Evolutionary conservation across 768 basidiomycete species (phyloP).

Genomic region (Lyophyllum decastes): DNA sequence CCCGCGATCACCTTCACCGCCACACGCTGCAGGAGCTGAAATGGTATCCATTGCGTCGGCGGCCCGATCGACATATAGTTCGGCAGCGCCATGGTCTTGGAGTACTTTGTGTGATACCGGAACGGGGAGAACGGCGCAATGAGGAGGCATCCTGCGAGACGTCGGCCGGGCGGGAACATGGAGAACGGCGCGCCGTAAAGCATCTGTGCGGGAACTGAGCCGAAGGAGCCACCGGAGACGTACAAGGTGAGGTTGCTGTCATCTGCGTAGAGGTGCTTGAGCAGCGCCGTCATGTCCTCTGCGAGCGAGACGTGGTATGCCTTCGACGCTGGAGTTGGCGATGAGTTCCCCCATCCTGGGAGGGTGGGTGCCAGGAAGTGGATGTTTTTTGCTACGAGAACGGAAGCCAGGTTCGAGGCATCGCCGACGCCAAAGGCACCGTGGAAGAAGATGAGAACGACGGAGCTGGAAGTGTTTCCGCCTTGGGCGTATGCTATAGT

Average conservation of each 20-base stretch:
- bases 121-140: conserved; percentile 39
- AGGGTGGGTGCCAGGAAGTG: conserved; percentile 40
- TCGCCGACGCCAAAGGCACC: conserved; percentile 38
- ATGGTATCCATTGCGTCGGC: conserved; percentile 29
- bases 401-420: conserved; percentile 14
- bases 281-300: conserved; percentile 36
- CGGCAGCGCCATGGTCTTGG: conserved; percentile 38
- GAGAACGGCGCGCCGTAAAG: conserved; percentile 46
- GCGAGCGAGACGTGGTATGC: conserved; percentile 35
- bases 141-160: conserved; percentile 39
- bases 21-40: conserved; percentile 26
- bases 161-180: conserved; percentile 40
- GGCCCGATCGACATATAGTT: conserved; percentile 41
- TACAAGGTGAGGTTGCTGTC: conserved; percentile 34
- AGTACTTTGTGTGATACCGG: conserved; percentile 28
- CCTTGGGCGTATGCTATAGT: conserved; percentile 36
- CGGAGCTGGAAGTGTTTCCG: conserved; percentile 34
- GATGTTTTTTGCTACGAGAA: conserved; percentile 15
- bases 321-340: conserved; percentile 26
- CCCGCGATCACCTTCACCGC: conserved; percentile 23
- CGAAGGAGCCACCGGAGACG: conserved; percentile 45
- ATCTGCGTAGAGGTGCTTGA: conserved; percentile 41
- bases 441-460: conserved; percentile 40
- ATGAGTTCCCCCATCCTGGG: conserved; percentile 48
- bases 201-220: conserved; percentile 46